phyloP scores from a whole-genome alignment of 352 stramenopile genomes.

The Phytophthora foliorum region DNA sequence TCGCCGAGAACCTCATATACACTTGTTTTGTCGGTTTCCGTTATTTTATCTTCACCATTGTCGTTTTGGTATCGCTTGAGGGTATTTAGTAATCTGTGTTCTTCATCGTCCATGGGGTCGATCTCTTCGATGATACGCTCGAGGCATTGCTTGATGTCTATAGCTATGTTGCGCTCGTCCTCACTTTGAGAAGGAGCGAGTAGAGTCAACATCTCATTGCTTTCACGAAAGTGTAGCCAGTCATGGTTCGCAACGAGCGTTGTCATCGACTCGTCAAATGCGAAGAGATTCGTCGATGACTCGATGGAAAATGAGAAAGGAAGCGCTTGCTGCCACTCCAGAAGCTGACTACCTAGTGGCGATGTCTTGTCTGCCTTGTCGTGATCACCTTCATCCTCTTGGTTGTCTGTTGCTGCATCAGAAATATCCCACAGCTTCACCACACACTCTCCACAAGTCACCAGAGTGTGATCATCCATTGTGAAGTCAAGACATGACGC shows the following conservation, averaged over 20 bases:
- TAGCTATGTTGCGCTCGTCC: conserved; percentile 25
- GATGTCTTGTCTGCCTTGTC: neutral
- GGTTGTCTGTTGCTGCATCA: neutral
- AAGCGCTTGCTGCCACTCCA: conserved; percentile 47
- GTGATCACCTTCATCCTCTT: neutral
- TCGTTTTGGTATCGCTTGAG: neutral
- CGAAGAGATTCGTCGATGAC: conserved; percentile 44
- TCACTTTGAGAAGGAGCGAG: conserved; percentile 28
- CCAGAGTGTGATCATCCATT: conserved; percentile 46
- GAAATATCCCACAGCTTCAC: conserved; percentile 63
- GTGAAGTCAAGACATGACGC: conserved; percentile 45
- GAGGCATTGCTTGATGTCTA: conserved; percentile 37
- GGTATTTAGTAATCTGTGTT: conserved; percentile 5
- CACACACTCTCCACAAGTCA: conserved; percentile 51
- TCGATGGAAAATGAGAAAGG: conserved; percentile 51
- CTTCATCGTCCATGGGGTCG: conserved; percentile 21
- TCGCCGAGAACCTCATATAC: neutral
- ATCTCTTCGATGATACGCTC: conserved; percentile 33
- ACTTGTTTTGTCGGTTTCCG: conserved; percentile 11
- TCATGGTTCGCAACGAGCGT: conserved; percentile 54
- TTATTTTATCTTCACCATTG: neutral
- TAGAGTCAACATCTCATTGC: conserved; percentile 9
- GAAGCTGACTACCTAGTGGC: conserved; percentile 21
- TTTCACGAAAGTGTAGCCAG: conserved; percentile 39
- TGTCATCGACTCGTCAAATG: conserved; percentile 53